Evolutionary conservation across 108 stramenopile species (phyloP), one percentile per base, ranked within the genome.

Genomic region (Nitzschia putrida): DNA sequence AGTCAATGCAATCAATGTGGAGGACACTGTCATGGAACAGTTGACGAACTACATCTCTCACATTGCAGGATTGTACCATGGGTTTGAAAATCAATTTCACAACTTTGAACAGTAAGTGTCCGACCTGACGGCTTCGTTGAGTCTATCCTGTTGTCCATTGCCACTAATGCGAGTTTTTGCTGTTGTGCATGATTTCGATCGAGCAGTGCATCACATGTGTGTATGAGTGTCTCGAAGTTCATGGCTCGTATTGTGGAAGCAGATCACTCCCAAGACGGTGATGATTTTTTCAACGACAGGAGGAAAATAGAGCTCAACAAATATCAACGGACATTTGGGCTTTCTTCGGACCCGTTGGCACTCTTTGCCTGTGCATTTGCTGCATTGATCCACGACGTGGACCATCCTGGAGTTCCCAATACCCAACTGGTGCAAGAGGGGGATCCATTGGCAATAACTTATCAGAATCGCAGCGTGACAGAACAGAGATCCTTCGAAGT

Each of bases 371-470:
- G 29, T 8, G 18, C 39, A 7, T 65, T 65, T 37, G 20, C 64
- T 11, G 64, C 49, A 23, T 43, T 65, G 64, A 65, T 65, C 41
- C 64, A 65, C 22, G 64, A 65, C 18, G 20, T 8, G 49, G 64
- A 65, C 34, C 64, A 65, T 51, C 64, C 47, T 7, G 64, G 64
- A 9, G 64, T 65, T 8, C 64, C 64, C 4, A 65, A 65, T 29
- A 51, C 20, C 23, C 64, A 65, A 51, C 21, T 65, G 24, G 64
- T 21, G 8, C 49, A 50, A 21, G 64, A 65, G 23, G 20, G 20
- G 10, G 7, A 9, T 18, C 26, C 26, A 14, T 16, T 52, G 12
- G 41, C 64, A 7, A 25, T 11, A 10, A 8, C 9, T 7, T 65
- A 65, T 49, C 12, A 51, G 5, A 25, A 51, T 38, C 29, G 23